Percentiles rank a stretch among this genome's conserved stretches.
Evolutionary conservation across 2,329 filamentous ascomycete species (phyloP).

Genomic region (Spiromastix sp.): DNA sequence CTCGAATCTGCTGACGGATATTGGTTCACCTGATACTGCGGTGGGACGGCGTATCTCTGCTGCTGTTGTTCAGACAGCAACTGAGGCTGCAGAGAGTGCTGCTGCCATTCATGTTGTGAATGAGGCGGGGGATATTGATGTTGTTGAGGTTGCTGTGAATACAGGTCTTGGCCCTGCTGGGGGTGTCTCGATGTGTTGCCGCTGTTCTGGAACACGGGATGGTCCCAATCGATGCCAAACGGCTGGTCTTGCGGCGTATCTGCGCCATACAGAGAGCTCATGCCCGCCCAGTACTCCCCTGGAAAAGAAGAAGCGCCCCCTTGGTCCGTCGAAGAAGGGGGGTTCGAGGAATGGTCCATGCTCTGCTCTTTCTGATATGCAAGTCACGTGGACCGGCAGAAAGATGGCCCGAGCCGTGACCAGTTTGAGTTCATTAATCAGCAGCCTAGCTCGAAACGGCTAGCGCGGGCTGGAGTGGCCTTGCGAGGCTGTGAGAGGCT

Average conservation of each 20-base stretch:
- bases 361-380: background rate
- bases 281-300: constrained; percentile 28
- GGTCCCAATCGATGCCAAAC: constrained; percentile 27
- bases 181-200: constrained; percentile 19
- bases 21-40: constrained; percentile 20
- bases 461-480: too few species aligned
- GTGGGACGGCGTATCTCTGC: constrained; percentile 18
- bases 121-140: constrained; percentile 16
- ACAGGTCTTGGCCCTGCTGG: constrained; percentile 15
- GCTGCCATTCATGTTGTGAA: constrained; percentile 16
- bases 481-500: too few species aligned
- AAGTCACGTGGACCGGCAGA: background rate
- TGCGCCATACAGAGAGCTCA: constrained; percentile 23
- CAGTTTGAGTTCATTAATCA: too few species aligned
- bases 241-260: constrained; percentile 17
- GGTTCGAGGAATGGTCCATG: constrained; percentile 23
- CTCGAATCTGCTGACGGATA: constrained; percentile 2
- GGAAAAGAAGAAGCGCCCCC: constrained; percentile 16
- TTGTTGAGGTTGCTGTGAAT: constrained; percentile 15
- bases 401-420: too few species aligned
- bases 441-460: too few species aligned
- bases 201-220: constrained; percentile 22
- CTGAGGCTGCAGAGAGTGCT: constrained; percentile 5
- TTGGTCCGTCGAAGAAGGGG: constrained; percentile 19
- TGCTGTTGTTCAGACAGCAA: constrained; percentile 1